Evolutionary conservation across 805 yeast species (phyloP), one percentile per base, ranked within the genome.

Genomic region (Ogataea nitratoaversa): DNA sequence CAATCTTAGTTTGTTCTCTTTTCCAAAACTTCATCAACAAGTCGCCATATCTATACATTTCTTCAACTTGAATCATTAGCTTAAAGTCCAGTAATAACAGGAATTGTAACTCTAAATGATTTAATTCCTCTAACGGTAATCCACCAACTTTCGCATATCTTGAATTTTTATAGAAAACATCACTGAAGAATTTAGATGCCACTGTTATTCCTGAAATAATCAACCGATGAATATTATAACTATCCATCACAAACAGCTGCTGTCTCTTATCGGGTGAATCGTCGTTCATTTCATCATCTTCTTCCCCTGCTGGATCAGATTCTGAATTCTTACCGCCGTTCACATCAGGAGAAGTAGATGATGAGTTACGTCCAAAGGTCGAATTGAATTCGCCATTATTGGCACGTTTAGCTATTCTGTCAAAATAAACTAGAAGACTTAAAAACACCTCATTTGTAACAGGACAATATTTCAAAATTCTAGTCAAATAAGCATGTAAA

Each of bases 81-180:
- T 82, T 80, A 64, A 93, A 91, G 64, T 93, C 96, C 37, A 89
- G 72, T 44, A 91, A 67, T 36, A 90, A 63, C 51, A 91, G 66
- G 58, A 93, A 90, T 60, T 91, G 97, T 34, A 93, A 67, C 62
- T 93, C 99, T 50, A 93, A 69, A 63, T 86, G 90, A 59, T 93
- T 93, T 59, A 93, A 72, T 60, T 93, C 99, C 41, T 87, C 95
- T 42, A 89, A 71, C 7, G 97, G 95, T 40, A 91, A 71, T 0
- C 98, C 98, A 5, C 98, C 98, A 32, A 91, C 93, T 60, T 90
- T 86, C 9, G 97, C 96, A 61, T 91, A 91, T 48, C 98, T 75
- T 40, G 93, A 80, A 60, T 91, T 91, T 58, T 91, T 91, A 71
- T 91, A 91, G 57, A 90, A 91, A 36, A 90, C 87, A 63, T 91